These are phyloP conservation scores for Panicum virgatum DNA, from an alignment of 202 grass and related monocot genomes.

Conservation along the genomic window DNA sequence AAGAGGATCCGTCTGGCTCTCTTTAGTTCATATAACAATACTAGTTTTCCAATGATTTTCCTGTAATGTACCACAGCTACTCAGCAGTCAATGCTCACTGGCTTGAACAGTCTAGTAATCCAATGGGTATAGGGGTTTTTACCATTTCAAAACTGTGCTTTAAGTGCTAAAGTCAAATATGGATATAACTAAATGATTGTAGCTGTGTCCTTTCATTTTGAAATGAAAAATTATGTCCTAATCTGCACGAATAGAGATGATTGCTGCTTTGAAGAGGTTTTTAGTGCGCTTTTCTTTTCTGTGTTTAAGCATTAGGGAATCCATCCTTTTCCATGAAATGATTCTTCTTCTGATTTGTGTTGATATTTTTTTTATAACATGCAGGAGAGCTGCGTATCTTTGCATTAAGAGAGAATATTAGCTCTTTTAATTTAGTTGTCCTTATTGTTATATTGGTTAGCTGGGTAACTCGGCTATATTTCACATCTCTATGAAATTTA, in stretches of 20 bases:
- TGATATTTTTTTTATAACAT: no score
- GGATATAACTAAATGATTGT: background rate
- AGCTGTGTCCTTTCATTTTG: background rate
- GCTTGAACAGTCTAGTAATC: background rate
- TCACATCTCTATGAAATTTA: background rate
- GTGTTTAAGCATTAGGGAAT: background rate
- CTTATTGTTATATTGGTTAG: background rate
- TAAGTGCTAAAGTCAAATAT: background rate
- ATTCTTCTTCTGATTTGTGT: background rate
- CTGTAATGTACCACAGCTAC: background rate
- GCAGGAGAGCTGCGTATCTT: no score
- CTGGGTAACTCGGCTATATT: background rate
- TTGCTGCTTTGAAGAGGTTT: background rate
- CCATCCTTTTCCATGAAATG: background rate
- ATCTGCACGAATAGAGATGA: background rate
- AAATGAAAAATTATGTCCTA: background rate
- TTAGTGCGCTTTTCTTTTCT: background rate
- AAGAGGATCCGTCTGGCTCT: background rate
- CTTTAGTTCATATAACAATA: background rate
- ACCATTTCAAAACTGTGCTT: conserved; percentile 12
- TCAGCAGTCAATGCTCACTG: background rate
- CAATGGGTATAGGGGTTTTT: background rate
- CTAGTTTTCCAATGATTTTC: background rate
- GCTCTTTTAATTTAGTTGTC: background rate
- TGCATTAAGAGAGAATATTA: no score